Base-by-base conservation (phyloP, 495 filamentous ascomycete genomes). In the Aeminium ludgeri region DNA sequence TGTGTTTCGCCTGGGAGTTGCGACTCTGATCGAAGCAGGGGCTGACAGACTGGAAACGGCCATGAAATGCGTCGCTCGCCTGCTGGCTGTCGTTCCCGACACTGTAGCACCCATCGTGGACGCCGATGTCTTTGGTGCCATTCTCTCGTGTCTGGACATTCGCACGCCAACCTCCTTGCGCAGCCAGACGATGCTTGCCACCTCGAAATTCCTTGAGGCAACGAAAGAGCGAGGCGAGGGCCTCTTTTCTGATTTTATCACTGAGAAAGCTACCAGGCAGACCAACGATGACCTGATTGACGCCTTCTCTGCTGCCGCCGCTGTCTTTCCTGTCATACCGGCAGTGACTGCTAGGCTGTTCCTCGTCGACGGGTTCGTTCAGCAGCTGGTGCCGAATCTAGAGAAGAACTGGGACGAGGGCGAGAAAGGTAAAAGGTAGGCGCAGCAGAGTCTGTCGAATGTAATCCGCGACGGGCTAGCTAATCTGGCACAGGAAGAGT, bases 281-380 rank as follows among this genome's bases (percentile, higher is more conserved):
- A 71, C 62, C 10, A 62, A 66, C 30, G 73, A 78, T 42, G 70
- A 76, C 43, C 51, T 79, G 12, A 67, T 78, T 35, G 54, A 86
- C 20, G 86, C 83, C 12, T 95, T 92, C 59, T 95, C 87, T 35
- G 86, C 83, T 15, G 82, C 83, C 2, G 73, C 84, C 3, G 73
- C 76, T 4, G 69, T 95, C 23, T 97, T 97, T 56, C 86, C 87
- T 1, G 66, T 97, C 39, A 73, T 76, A 1, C 76, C 83, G 11
- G 64, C 74, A 30, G 66, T 77, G 20, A 78, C 74, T 2, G 68
- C 79, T 3, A 62, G 68, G 38, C 64, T 96, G 28, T 93, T 96
- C 54, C 69, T 94, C 38, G 84, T 73, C 13, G 80, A 87, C 33
- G 81, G 78, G 2, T 95, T 96, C 52, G 65, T 89, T 36, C 56